Conservation (phyloP, 257 asterid species). For the Verbascum thapsus region DNA sequence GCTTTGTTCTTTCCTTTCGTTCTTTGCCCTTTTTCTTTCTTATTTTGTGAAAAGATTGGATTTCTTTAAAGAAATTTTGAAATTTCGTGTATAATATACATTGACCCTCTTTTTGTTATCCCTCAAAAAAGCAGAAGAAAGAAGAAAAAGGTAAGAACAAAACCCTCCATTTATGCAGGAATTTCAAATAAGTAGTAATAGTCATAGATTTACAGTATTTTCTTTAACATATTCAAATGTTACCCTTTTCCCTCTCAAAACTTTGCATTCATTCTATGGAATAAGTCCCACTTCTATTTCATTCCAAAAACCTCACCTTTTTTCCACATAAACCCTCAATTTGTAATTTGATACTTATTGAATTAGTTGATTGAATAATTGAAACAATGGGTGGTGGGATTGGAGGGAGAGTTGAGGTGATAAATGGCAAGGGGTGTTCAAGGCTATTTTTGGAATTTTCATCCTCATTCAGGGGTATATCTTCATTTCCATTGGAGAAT, state of each 20-base stretch:
- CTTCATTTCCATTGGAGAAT: constrained; percentile 59
- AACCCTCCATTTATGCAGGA: constrained; percentile 42
- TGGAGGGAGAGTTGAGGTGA: constrained; percentile 68
- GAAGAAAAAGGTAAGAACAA: no score
- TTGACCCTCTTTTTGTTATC: constrained; percentile 46
- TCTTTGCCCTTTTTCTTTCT: no score
- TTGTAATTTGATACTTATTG: constrained; percentile 5
- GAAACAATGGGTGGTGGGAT: constrained; percentile 47
- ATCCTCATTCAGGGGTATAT: constrained; percentile 68
- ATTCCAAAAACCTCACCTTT: constrained; percentile 3
- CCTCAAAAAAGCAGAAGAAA: background rate
- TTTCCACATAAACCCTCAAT: constrained; percentile 6
- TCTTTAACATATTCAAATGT: constrained; percentile 31
- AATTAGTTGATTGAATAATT: no score
- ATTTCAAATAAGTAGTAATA: constrained; percentile 26
- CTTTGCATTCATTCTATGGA: background rate
- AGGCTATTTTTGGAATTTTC: constrained; percentile 67
- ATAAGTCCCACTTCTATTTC: no score
- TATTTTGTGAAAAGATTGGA: constrained; percentile 21
- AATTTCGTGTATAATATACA: constrained; percentile 29
- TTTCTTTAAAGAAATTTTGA: constrained; percentile 26
- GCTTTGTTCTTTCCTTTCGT: constrained; percentile 32
- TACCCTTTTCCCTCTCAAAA: constrained; percentile 33
- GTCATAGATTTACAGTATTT: no score
- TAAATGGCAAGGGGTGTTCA: constrained; percentile 82